Conservation (phyloP, 2,329 filamentous ascomycete species). For the Aspergillus latus region DNA sequence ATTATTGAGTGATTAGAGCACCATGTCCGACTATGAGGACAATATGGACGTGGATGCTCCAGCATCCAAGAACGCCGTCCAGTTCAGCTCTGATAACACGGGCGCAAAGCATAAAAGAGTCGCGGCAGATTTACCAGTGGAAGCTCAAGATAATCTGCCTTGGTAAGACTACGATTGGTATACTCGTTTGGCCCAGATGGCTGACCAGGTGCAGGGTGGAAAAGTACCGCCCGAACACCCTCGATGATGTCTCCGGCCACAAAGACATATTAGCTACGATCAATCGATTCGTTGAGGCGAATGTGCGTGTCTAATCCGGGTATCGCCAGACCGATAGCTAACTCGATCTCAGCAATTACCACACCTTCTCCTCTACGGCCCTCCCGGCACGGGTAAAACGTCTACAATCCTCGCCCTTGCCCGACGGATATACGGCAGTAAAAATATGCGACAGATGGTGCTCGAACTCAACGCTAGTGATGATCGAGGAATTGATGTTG, state of each 20-base stretch:
- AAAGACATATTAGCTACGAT: constrained; percentile 97
- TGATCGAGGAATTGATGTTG: constrained; percentile 95
- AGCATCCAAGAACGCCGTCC: constrained; percentile 49
- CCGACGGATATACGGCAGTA: constrained; percentile 83
- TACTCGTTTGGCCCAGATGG: not conserved
- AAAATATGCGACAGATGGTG: constrained; percentile 98
- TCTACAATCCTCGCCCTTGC: constrained; percentile 94
- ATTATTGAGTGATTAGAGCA: not conserved
- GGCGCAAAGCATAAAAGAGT: constrained; percentile 82
- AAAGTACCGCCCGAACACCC: constrained; percentile 86
- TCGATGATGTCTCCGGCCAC: constrained; percentile 92
- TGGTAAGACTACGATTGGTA: constrained; percentile 58
- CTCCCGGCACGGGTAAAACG: constrained; percentile 95
- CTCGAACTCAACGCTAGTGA: constrained; percentile 96
- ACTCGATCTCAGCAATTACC: constrained; percentile 64
- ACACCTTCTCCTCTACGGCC: constrained; percentile 93
- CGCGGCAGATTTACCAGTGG: constrained; percentile 87
- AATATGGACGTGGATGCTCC: constrained; percentile 67
- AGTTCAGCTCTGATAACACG: constrained; percentile 72
- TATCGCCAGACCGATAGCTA: not conserved
- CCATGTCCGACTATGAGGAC: constrained; percentile 60
- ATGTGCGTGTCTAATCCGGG: constrained; percentile 51
- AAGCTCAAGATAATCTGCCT: constrained; percentile 89
- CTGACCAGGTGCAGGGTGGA: constrained; percentile 68
- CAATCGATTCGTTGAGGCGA: constrained; percentile 94